Evolutionary conservation across 192 early-diverging fungal species (phyloP), one percentile per base, ranked within the genome.

Genomic region (Backusella liffmaniae): DNA sequence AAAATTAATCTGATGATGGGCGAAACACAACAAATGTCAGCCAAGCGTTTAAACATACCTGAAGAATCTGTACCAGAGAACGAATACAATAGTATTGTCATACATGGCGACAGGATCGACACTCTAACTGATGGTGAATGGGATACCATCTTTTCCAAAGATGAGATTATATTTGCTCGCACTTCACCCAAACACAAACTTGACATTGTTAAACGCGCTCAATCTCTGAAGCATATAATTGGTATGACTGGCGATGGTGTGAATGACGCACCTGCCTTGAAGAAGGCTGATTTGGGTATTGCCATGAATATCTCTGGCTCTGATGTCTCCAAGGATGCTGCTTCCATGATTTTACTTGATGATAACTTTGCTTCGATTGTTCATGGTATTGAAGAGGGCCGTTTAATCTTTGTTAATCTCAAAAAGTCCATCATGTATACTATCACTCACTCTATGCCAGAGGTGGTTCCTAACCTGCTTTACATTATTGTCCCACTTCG

Each of bases 361-460:
- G 96, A 99, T 83, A 98, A 99, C 89, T 99, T 99, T 92, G 95
- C 97, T 15, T 95, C 94, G 9, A 94, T 93, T 53, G 92, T 99
- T 46, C 82, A 86, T 37, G 97, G 96, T 78, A 96, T 99, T 80
- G 92, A 94, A 81, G 95, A 99, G 77, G 97, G 96, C 42, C 91
- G 97, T 12, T 83, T 98, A 67, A 97, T 99, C 75, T 99, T 99
- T 83, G 86, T 88, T 79, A 99, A 99, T 85, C 84, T 99, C 70
- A 96, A 96, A 78, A 99, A 99, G 80, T 94, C 91, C 15, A 94
- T 99, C 79, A 91, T 92, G 81, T 99, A 98, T 87, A 94, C 92
- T 16, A 87, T 99, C 49, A 86, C 95, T 5, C 96, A 97, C 82
- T 95, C 91, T n/a, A 94, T 93, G 66, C 96, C 97, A 35, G 92